Conservation (phyloP, 352 stramenopile genomes). For the Phytophthora gonapodyides region DNA sequence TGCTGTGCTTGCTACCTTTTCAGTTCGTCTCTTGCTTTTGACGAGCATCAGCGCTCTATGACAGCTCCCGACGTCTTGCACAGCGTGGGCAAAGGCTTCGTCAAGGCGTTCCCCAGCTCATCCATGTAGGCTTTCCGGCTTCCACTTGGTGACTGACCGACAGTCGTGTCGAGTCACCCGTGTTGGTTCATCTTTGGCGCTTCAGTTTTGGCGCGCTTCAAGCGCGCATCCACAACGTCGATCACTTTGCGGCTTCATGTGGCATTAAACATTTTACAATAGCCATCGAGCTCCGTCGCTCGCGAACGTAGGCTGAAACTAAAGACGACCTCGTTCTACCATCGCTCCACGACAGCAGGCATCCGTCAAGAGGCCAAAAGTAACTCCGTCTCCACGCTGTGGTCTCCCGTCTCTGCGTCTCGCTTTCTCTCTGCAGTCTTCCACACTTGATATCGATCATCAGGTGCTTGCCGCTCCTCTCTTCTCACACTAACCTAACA, state of each 20-base stretch:
- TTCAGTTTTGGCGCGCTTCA: slow-evolving; percentile 2
- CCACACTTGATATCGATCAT: slow-evolving; percentile 23
- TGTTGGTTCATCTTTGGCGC: slow-evolving; percentile 1
- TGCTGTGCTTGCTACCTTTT: slow-evolving; percentile 5
- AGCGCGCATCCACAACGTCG: not conserved
- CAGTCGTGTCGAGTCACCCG: not conserved
- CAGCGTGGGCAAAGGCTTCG: slow-evolving; percentile 63
- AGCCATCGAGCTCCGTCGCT: slow-evolving; percentile 26
- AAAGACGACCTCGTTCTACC: slow-evolving; percentile 29
- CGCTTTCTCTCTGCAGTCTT: slow-evolving; percentile 19
- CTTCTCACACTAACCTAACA: slow-evolving; percentile 40
- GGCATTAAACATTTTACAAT: slow-evolving; percentile 43
- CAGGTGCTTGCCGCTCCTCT: slow-evolving; percentile 4
- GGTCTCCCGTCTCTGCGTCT: slow-evolving; percentile 23
- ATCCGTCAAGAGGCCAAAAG: slow-evolving; percentile 24
- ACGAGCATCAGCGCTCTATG: slow-evolving; percentile 71
- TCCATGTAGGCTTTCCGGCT: slow-evolving; percentile 20
- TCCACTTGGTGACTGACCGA: too few relatives aligned
- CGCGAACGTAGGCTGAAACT: slow-evolving; percentile 31
- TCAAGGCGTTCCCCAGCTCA: slow-evolving; percentile 44
- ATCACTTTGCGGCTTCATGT: slow-evolving; percentile 28
- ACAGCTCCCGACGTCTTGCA: slow-evolving; percentile 85
- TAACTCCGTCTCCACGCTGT: slow-evolving; percentile 3
- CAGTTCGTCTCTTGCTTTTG: slow-evolving; percentile 72
- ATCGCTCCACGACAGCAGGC: slow-evolving; percentile 22